Conservation (phyloP, 2,329 filamentous ascomycete genomes). For the Coniochaeta sp. region DNA sequence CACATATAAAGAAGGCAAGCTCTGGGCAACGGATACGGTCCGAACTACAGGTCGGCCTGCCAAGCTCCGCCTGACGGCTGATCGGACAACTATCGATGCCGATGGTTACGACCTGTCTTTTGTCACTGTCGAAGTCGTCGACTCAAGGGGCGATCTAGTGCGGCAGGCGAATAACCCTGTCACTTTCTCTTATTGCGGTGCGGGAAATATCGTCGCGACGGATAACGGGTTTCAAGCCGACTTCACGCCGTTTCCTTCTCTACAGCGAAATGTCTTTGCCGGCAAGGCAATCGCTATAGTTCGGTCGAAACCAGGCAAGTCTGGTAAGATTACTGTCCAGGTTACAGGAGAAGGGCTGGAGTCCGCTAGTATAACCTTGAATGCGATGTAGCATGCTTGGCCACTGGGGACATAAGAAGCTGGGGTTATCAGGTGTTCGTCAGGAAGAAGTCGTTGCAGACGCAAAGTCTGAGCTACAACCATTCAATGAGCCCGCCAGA, state of each 20-base stretch:
- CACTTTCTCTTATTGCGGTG: conserved; percentile 33
- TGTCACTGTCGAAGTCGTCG: conserved; percentile 35
- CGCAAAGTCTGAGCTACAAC: too few relatives aligned
- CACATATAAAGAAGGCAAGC: conserved; percentile 35
- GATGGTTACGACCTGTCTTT: conserved; percentile 40
- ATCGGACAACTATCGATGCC: conserved; percentile 27
- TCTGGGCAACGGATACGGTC: conserved; percentile 35
- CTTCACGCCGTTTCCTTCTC: conserved; percentile 30
- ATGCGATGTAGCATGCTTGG: background rate
- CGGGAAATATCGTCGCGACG: conserved; percentile 38
- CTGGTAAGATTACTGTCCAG: background rate
- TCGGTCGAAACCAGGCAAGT: conserved; percentile 15
- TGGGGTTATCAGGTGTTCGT: too few relatives aligned
- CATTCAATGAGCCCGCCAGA: too few relatives aligned
- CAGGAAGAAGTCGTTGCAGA: too few relatives aligned
- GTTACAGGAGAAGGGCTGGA: background rate
- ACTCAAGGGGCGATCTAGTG: conserved; percentile 33
- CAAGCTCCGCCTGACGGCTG: conserved; percentile 24
- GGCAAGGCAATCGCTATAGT: conserved; percentile 33
- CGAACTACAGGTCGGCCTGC: conserved; percentile 32
- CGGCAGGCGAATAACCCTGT: conserved; percentile 32
- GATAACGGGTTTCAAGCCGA: conserved; percentile 44
- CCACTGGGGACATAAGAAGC: too few relatives aligned
- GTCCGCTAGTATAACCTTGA: background rate
- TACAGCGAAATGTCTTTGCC: conserved; percentile 29